Evolutionary conservation across 148 eudicot genomes (phyloP), one percentile per base, ranked within the genome.

Genomic region (Euryodendron excelsum): DNA sequence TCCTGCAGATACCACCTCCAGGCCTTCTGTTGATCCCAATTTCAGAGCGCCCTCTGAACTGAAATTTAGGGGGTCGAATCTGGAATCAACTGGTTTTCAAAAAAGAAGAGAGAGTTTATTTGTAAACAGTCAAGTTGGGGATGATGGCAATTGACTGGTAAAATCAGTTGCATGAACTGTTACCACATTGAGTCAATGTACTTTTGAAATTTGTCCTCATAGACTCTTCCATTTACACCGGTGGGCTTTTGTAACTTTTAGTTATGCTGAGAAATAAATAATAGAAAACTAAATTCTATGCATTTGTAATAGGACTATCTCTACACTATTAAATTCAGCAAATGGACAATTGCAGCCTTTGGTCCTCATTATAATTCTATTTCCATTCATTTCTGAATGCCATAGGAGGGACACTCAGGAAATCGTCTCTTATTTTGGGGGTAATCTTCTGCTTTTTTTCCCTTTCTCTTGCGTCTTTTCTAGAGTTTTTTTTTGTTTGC

Each of bases 1-100:
- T 66, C 18, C 88, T 11, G 82, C 83, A 33, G 98, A 94, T 39
- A 75, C 85, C 14, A 88, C 80, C 84, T 60, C 93, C 23, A 90
- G 97, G 76, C 87, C 92, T 13, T 76, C 93, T 8, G 90, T 86
- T 39, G 99, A 93, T 59, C 90, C 97, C 8, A 85, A 79, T 74
- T 91, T 81, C 64, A 86, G 95, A 77, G 52, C 90, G 14, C 62
- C 87, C 37, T 85, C 97, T 0, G 99, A 96, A 80, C 75, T 96
- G 71, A 96, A 90, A 76, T 96, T 75, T 83, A 84, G 98, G 73
- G 97, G 91, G 39, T 74, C 94, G 36, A 91, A 89, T 86, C 67
- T 91, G 1, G 99, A 96, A 53, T 77, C 92, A 34, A 33, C 86
- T 30, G 92, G 90, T 33, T 91, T 86, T 72, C 80, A 88, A 8